phyloP scores from a whole-genome alignment of 768 basidiomycete genomes.

The Xerocomus potaroensis region DNA sequence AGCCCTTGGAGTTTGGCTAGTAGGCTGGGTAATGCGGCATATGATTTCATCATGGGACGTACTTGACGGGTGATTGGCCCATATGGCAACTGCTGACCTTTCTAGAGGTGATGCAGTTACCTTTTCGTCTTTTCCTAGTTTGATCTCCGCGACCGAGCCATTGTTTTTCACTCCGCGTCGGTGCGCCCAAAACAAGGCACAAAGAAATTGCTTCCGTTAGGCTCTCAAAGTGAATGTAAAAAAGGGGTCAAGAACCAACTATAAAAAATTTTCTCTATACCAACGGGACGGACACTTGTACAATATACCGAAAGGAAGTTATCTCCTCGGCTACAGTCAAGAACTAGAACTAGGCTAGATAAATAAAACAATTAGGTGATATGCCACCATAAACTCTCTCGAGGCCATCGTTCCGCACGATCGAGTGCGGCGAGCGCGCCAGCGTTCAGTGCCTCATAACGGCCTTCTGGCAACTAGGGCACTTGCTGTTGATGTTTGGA shows the following conservation, averaged over 20 bases:
- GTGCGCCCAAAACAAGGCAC: conserved; percentile 10
- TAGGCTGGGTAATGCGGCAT: background rate
- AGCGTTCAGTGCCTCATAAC: conserved; percentile 22
- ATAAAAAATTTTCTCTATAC: conserved; percentile 5
- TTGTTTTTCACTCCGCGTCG: conserved; percentile 6
- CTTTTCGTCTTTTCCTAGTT: conserved; percentile 12
- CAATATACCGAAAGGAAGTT: conserved; percentile 16
- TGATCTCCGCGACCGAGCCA: conserved; percentile 29
- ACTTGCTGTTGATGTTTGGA: conserved; percentile 39
- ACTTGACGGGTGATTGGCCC: conserved; percentile 2
- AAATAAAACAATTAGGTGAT: conserved; percentile 23
- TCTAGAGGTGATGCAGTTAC: conserved; percentile 6
- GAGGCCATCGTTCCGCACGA: conserved; percentile 1
- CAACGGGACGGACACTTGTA: conserved; percentile 6
- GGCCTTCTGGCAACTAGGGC: conserved; percentile 37
- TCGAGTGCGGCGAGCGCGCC: conserved; percentile 1
- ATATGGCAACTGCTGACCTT: background rate
- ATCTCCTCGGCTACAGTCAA: conserved; percentile 29
- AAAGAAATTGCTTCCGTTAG: conserved; percentile 27
- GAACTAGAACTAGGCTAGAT: conserved; percentile 25
- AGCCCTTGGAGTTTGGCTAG: conserved; percentile 19
- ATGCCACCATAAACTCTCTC: conserved; percentile 5
- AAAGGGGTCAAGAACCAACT: conserved; percentile 9
- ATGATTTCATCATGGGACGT: conserved; percentile 3
- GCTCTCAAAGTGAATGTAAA: conserved; percentile 14